Evolutionary conservation across 176 grass and related monocot genomes (phyloP), one percentile per base, ranked within the genome.

Genomic region (Aegilops longissima): DNA sequence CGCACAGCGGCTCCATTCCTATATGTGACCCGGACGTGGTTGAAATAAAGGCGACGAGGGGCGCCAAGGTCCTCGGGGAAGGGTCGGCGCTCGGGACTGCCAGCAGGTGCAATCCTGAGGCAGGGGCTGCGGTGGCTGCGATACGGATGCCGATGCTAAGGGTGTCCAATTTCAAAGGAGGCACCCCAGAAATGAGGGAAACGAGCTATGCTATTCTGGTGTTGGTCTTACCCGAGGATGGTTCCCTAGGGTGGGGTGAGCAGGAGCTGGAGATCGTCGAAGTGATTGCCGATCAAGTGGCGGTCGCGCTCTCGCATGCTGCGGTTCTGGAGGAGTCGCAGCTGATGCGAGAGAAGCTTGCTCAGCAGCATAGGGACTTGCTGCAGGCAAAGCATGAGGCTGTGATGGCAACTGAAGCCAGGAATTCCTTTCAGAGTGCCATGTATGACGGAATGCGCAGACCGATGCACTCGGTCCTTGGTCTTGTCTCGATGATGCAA

Each of bases 401-500:
- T 9, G 25, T 93, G 66, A 90, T 82, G 84, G 97, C 97, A 65
- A 95, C 84, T 5, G 89, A 92, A 70, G 92, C 94, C 84, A 89
- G 97, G 85, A 96, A 94, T 73, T 80, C 89, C 4, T 96, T 99
- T 83, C 97, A 99, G 83, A 86, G 76, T 66, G 90, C 92, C 47
- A 92, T 99, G 92, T 93, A 91, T 30, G 84, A 96, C 6, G 94
- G 97, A 33, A 96, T 96, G 94, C 84, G 87, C 67, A 92, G 78
- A 54, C 97, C 97, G 80, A 94, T 99, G 77, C 90, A 99, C 87
- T 94, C 90, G 2, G 94, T 99, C 70, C 78, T 94, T 70, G 97
- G 94, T 31, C 88, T 99, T 3, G 42, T 99, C 23, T 99, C 97
- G 24, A 96, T 99, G 92, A 87, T 99, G 87, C 97, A 96, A 44